Percentiles rank a stretch among this genome's conserved stretches.
phyloP scores from a whole-genome alignment of 805 yeast genomes.

The Kuraishia piskuri region DNA sequence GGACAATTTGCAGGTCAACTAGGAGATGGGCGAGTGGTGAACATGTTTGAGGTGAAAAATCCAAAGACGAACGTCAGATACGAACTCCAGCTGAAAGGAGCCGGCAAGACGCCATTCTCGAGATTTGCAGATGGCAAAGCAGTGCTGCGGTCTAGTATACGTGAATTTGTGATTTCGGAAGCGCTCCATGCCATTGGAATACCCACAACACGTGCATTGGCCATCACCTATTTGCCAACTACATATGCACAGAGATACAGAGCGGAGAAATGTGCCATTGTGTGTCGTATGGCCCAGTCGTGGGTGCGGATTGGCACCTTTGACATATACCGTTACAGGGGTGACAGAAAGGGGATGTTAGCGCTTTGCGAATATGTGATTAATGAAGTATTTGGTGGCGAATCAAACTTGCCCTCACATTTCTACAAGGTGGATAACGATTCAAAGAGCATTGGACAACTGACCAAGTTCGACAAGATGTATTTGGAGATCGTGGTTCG shows the following conservation, averaged over 20 bases:
- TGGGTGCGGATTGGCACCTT: constrained; percentile 90
- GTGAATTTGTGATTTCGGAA: constrained; percentile 85
- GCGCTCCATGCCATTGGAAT: constrained; percentile 72
- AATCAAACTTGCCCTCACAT: constrained; percentile 19
- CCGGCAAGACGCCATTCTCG: constrained; percentile 87
- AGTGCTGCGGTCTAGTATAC: constrained; percentile 74
- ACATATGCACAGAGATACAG: constrained; percentile 67
- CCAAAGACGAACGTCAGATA: constrained; percentile 29
- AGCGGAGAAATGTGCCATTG: constrained; percentile 78
- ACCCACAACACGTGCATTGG: constrained; percentile 79
- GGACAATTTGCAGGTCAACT: constrained; percentile 95
- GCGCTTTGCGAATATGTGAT: constrained; percentile 67
- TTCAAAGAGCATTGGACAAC: constrained; percentile 21
- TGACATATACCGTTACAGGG: constrained; percentile 70
- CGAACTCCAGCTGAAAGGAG: constrained; percentile 83
- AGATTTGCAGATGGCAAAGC: constrained; percentile 98
- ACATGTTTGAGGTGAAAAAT: constrained; percentile 63
- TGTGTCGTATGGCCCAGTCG: constrained; percentile 71
- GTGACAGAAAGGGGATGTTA: constrained; percentile 55
- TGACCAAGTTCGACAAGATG: constrained; percentile 60
- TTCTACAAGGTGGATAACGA: constrained; percentile 7
- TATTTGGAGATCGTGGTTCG: constrained; percentile 62
- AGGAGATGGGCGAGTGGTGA: constrained; percentile 91
- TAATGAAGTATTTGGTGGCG: constrained; percentile 44
- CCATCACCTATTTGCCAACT: constrained; percentile 63